Percentiles rank a stretch among this genome's conserved stretches.
phyloP scores from a whole-genome alignment of 129 eudicot species.

The Centaurea solstitialis region DNA sequence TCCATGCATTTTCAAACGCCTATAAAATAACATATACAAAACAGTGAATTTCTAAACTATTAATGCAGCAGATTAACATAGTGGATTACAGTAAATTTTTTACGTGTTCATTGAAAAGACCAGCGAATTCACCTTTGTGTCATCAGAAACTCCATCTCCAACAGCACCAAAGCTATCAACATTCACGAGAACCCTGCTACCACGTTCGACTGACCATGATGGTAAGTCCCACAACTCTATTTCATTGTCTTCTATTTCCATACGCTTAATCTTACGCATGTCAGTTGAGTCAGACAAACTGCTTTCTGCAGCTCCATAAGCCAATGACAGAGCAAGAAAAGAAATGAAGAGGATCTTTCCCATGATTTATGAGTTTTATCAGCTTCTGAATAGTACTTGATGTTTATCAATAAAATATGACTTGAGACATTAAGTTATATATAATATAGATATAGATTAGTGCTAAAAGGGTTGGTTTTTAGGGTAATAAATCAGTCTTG shows the following conservation, averaged over 20 bases:
- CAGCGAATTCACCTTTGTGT: conserved; percentile 68
- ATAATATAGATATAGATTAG: conserved; percentile 34
- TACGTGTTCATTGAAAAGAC: neutral
- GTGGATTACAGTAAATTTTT: neutral
- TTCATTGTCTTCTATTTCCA: conserved; percentile 45
- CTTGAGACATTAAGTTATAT: conserved; percentile 51
- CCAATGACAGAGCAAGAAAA: conserved; percentile 51
- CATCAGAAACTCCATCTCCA: conserved; percentile 95
- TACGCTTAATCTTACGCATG: conserved; percentile 29
- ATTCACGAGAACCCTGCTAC: conserved; percentile 61
- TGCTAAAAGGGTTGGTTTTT: conserved; percentile 45
- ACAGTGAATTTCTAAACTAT: neutral
- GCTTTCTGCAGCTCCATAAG: conserved; percentile 36
- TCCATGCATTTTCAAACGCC: conserved; percentile 93
- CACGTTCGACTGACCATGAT: conserved; percentile 52
- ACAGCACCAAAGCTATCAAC: conserved; percentile 90
- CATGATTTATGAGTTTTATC: conserved; percentile 50
- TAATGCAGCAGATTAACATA: conserved; percentile 6
- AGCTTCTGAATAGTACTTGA: conserved; percentile 33
- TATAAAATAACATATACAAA: conserved; percentile 20
- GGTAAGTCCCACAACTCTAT: conserved; percentile 42
- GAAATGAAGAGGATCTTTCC: conserved; percentile 38
- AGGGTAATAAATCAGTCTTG: conserved; percentile 58
- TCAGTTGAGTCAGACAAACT: conserved; percentile 27
- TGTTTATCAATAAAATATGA: conserved; percentile 42